These are phyloP conservation scores for Ottelia alismoides DNA, from an alignment of 106 monocot genomes.

Conservation along the genomic window DNA sequence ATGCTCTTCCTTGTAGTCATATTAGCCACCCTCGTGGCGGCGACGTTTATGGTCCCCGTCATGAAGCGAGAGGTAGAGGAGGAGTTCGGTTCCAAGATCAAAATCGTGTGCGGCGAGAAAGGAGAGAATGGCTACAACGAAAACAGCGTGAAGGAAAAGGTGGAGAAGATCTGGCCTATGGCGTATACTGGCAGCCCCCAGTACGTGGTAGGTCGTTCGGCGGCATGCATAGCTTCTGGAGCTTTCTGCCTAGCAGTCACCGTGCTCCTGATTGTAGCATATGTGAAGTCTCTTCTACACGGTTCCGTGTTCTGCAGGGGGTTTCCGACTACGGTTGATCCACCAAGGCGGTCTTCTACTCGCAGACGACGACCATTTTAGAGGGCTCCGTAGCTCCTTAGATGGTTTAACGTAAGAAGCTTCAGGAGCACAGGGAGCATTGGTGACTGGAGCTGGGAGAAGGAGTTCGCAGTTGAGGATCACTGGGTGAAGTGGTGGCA, in stretches of 20 bases:
- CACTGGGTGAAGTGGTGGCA: no score
- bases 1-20: no score
- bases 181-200: background rate
- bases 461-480: constrained; percentile 1
- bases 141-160: background rate
- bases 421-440: background rate
- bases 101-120: no score
- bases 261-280: background rate
- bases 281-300: no score
- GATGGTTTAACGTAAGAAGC: background rate
- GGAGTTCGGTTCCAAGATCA: no score
- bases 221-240: constrained; percentile 1
- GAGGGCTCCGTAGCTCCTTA: background rate
- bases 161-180: no score
- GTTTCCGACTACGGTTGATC: background rate
- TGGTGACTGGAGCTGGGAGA: no score
- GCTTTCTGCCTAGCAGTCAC: background rate
- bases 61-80: no score
- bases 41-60: background rate
- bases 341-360: no score
- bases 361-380: no score
- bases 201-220: constrained; percentile 1
- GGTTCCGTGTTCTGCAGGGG: background rate
- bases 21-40: background rate
- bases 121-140: background rate